phyloP scores from a whole-genome alignment of 2,329 filamentous ascomycete genomes.

The Trichoderma sp. region DNA sequence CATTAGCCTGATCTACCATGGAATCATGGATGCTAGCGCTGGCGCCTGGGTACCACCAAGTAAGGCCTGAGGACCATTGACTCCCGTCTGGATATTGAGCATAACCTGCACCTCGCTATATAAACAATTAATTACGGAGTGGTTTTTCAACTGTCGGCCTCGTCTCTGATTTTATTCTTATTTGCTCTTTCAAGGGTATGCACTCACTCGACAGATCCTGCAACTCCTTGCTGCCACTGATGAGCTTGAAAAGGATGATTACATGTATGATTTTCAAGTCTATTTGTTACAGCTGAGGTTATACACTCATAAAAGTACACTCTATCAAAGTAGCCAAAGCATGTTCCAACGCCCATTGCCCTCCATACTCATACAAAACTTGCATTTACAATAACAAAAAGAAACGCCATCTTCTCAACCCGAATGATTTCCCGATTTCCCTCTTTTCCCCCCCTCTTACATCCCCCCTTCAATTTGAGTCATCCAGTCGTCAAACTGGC shows the following conservation, averaged over 20 bases:
- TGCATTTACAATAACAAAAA: not conserved
- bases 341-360: not conserved
- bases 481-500: constrained; percentile 42
- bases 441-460: not conserved
- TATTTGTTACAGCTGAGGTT: not conserved
- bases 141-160: not conserved
- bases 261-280: not conserved
- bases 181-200: not conserved
- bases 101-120: not conserved
- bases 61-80: not conserved
- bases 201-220: too few species aligned
- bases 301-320: not conserved
- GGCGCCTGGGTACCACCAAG: not conserved
- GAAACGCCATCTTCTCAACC: not conserved
- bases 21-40: not conserved
- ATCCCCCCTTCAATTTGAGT: constrained; percentile 2
- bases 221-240: not conserved
- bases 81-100: not conserved
- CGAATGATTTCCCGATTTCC: not conserved
- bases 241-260: not conserved
- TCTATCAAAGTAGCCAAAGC: not conserved
- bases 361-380: not conserved
- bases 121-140: not conserved
- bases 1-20: not conserved
- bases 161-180: not conserved